phyloP scores from a whole-genome alignment of 2,329 filamentous ascomycete species.

The Sclerotinia trifoliorum region DNA sequence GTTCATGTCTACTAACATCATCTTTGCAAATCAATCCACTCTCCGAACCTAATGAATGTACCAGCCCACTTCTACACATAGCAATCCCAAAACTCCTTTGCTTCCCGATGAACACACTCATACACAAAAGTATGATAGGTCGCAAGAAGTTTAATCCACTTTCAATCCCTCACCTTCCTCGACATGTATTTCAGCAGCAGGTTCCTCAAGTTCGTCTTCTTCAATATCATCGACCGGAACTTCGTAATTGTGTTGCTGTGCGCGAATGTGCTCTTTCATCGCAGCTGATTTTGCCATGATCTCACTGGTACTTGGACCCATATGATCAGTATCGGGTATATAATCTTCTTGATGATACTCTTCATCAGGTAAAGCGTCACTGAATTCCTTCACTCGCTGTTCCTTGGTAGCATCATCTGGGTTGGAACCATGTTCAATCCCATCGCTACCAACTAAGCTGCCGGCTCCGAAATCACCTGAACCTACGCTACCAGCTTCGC shows the following conservation, averaged over 20 bases:
- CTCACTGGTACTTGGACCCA: conserved; percentile 28
- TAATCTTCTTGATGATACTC: conserved; percentile 29
- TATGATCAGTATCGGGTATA: conserved; percentile 35
- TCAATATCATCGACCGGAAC: conserved; percentile 25
- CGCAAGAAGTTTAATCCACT: conserved; percentile 26
- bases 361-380: conserved; percentile 28
- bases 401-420: conserved; percentile 29
- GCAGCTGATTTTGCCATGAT: conserved; percentile 12
- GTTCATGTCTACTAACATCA: conserved; percentile 17
- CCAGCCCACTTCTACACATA: not conserved
- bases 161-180: conserved; percentile 38
- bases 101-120: not conserved
- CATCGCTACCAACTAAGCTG: conserved; percentile 32
- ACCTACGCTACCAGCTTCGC: conserved; percentile 24
- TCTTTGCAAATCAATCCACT: not conserved
- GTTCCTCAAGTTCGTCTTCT: conserved; percentile 33
- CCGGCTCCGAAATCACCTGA: conserved; percentile 30
- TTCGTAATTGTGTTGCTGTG: conserved; percentile 17
- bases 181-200: conserved; percentile 39
- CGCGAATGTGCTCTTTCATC: not conserved
- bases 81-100: conserved; percentile 7
- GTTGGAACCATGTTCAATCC: conserved; percentile 37
- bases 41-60: not conserved
- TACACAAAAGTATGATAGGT: not conserved
- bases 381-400: conserved; percentile 35